Conservation (phyloP, 257 asterid species). For the Echites panduratus region DNA sequence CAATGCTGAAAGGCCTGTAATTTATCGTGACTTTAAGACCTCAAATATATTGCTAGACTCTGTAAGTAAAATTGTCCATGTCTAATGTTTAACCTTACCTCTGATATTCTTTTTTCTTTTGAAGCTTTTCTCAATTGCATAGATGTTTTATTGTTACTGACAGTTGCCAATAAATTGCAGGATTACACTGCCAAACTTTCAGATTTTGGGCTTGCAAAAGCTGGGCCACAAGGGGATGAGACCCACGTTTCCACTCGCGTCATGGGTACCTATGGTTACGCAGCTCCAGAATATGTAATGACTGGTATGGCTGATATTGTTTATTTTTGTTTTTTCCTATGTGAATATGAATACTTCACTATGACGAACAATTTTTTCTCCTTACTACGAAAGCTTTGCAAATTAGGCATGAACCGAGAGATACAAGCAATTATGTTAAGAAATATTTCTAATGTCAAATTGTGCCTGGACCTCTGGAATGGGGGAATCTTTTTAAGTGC, state of each 20-base stretch:
- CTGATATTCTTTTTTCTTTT: background rate
- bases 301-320: constrained; percentile 53
- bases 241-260: constrained; percentile 99
- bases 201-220: constrained; percentile 99
- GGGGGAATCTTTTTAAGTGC: background rate
- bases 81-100: background rate
- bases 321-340: background rate
- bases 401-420: background rate
- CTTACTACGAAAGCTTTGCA: background rate
- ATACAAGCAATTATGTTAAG: background rate
- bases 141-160: constrained; percentile 5
- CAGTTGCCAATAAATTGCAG: constrained; percentile 37
- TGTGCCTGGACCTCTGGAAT: background rate
- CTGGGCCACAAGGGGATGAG: constrained; percentile 99
- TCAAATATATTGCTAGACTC: constrained; percentile 92
- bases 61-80: constrained; percentile 39
- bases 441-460: background rate
- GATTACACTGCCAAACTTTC: constrained; percentile 95
- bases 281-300: constrained; percentile 99
- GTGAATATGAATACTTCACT: background rate
- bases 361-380: background rate
- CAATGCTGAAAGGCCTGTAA: constrained; percentile 95
- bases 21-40: constrained; percentile 96
- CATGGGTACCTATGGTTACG: constrained; percentile 99
- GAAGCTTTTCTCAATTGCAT: constrained; percentile 1